A percentile compares a stretch with the other conserved stretches of the same genome.
Conservation (phyloP, 495 filamentous ascomycete species). For the Articulospora tetracladia region DNA sequence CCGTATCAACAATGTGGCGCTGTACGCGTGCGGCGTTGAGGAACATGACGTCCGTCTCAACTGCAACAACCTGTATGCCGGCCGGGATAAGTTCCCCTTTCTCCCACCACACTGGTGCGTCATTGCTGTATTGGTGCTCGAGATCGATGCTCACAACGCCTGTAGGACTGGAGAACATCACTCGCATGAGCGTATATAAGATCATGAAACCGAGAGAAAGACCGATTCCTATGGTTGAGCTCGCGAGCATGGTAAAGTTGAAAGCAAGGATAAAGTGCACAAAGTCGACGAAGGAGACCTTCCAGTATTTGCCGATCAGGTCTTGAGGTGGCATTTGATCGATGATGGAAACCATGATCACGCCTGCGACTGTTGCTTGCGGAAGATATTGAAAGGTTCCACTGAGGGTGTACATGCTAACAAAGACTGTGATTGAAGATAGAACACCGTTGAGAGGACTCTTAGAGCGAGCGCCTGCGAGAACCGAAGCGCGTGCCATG, state of each 20-base stretch:
- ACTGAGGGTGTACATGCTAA: conserved; percentile 85
- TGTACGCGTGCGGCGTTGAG: conserved; percentile 11
- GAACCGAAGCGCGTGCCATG: conserved; percentile 95
- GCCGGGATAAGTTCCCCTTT: conserved; percentile 2
- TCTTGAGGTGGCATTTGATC: conserved; percentile 90
- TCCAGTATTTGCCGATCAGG: conserved; percentile 91
- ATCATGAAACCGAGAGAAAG: conserved; percentile 68
- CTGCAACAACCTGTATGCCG: conserved; percentile 11
- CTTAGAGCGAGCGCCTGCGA: conserved; percentile 90
- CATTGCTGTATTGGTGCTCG: not conserved
- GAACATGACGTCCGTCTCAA: conserved; percentile 10
- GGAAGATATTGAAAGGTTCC: conserved; percentile 92
- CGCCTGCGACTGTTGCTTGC: conserved; percentile 71
- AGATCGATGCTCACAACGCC: not conserved
- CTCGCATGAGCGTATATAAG: conserved; percentile 74
- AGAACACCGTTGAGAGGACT: conserved; percentile 90
- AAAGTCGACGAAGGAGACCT: conserved; percentile 81
- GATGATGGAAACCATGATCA: conserved; percentile 96
- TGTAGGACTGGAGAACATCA: conserved; percentile 39
- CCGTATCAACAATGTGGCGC: conserved; percentile 6
- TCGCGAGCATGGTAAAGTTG: conserved; percentile 78
- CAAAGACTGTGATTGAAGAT: conserved; percentile 76
- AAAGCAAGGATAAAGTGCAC: conserved; percentile 91
- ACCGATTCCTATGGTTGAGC: conserved; percentile 87
- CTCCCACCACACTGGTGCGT: not conserved